Evolutionary conservation across 73 alveolate species (phyloP).

Genomic region (Paraurostyla sp.): DNA sequence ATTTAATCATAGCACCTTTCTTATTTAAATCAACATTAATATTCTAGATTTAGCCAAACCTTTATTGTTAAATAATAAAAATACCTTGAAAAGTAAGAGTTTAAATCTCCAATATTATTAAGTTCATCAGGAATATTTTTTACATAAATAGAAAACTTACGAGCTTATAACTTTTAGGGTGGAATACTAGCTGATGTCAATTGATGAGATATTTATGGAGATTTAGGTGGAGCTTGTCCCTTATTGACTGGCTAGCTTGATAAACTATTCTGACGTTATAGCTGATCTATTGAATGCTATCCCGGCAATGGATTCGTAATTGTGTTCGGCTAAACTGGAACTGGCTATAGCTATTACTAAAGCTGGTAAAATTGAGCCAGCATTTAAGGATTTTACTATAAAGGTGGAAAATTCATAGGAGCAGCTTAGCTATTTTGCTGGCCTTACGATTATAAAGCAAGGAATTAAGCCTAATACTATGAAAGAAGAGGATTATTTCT

Average conservation of each 20-base stretch:
- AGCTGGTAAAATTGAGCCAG: background rate
- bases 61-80: background rate
- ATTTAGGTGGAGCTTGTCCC: background rate
- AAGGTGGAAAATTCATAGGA: background rate
- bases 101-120: constrained; percentile 15
- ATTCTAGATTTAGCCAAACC: constrained; percentile 12
- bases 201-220: background rate
- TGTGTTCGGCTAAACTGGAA: background rate
- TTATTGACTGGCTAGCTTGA: too few species aligned
- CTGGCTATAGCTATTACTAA: constrained; percentile 1
- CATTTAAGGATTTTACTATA: constrained; percentile 1
- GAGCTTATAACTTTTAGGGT: background rate
- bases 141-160: constrained; percentile 35
- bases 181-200: background rate
- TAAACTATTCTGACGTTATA: too few species aligned
- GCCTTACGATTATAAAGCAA: background rate
- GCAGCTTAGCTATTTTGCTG: background rate
- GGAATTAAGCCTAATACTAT: constrained; percentile 7
- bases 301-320: too few species aligned
- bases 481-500: constrained; percentile 16
- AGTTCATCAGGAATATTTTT: constrained; percentile 49
- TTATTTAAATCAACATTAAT: constrained; percentile 44
- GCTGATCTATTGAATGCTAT: too few species aligned
- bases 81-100: constrained; percentile 9
- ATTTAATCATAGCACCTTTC: constrained; percentile 26